Conservation (phyloP, 2,329 filamentous ascomycete species). For the Fusarium sp. region DNA sequence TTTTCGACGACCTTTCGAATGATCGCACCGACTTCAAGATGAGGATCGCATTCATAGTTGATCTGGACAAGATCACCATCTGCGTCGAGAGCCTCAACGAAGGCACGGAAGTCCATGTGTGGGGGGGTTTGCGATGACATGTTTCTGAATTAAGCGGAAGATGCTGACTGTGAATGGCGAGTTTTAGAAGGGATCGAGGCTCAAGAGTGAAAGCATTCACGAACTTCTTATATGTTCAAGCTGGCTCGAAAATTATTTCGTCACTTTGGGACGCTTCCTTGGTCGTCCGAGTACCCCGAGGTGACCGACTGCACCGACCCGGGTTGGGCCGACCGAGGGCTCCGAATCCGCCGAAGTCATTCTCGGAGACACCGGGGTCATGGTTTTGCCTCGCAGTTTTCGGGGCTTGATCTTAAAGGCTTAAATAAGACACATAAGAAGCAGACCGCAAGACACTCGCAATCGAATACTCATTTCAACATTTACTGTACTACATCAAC, state of each 20-base stretch:
- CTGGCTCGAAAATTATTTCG: not conserved
- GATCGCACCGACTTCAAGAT: conserved; percentile 65
- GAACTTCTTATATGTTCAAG: not conserved
- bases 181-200: not conserved
- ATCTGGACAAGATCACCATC: conserved; percentile 64
- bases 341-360: conserved; percentile 1
- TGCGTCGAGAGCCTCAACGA: conserved; percentile 28
- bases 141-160: not conserved
- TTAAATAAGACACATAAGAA: too few species aligned
- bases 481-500: too few species aligned
- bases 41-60: conserved; percentile 58
- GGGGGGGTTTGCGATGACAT: conserved; percentile 33
- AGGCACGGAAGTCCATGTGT: conserved; percentile 47
- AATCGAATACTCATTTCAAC: too few species aligned
- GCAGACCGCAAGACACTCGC: too few species aligned
- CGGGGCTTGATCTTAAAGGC: too few species aligned
- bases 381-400: too few species aligned
- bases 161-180: not conserved
- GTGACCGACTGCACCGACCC: conserved; percentile 4
- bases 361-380: not conserved
- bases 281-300: conserved; percentile 26
- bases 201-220: not conserved
- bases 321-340: not conserved
- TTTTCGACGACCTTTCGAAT: conserved; percentile 63
- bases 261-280: not conserved